Conservation (phyloP, 2,329 filamentous ascomycete species). For the Alternaria sp. region DNA sequence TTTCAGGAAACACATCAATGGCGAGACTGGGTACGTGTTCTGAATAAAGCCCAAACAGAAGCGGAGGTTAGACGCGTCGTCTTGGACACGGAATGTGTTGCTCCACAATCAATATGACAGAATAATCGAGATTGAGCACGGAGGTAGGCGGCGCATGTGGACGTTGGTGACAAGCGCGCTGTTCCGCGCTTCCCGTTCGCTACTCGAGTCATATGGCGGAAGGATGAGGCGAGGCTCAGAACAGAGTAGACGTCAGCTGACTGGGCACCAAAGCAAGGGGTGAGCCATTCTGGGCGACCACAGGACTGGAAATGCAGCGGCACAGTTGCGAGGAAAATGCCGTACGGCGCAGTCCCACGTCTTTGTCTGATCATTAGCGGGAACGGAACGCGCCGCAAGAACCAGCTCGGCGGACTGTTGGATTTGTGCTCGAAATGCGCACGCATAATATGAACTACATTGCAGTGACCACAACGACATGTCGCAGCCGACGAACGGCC, state of each 20-base stretch:
- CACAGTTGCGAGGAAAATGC: conserved; percentile 7
- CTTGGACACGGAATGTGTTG: conserved; percentile 10
- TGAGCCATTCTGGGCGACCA: conserved; percentile 1
- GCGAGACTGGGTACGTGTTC: not conserved
- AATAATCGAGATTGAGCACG: conserved; percentile 7
- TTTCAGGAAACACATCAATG: not conserved
- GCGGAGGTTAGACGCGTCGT: not conserved
- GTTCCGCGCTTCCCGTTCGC: conserved; percentile 31
- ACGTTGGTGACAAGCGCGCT: conserved; percentile 28
- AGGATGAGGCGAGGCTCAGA: conserved; percentile 28
- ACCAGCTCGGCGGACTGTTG: conserved; percentile 29
- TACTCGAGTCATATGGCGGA: conserved; percentile 26
- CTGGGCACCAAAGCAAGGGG: conserved; percentile 18
- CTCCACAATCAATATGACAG: conserved; percentile 10
- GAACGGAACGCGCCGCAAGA: conserved; percentile 39
- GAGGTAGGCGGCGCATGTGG: conserved; percentile 14
- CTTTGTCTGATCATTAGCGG: conserved; percentile 36
- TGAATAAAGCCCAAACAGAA: not conserved
- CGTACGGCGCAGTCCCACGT: conserved; percentile 27
- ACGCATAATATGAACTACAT: not conserved
- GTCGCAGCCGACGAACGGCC: conserved; percentile 25
- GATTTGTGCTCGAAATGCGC: conserved; percentile 11
- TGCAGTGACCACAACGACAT: conserved; percentile 7
- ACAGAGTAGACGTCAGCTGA: conserved; percentile 19
- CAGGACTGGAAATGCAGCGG: conserved; percentile 11